Conservation (phyloP, 176 grass and related monocot species). For the Eleusine coracana region DNA sequence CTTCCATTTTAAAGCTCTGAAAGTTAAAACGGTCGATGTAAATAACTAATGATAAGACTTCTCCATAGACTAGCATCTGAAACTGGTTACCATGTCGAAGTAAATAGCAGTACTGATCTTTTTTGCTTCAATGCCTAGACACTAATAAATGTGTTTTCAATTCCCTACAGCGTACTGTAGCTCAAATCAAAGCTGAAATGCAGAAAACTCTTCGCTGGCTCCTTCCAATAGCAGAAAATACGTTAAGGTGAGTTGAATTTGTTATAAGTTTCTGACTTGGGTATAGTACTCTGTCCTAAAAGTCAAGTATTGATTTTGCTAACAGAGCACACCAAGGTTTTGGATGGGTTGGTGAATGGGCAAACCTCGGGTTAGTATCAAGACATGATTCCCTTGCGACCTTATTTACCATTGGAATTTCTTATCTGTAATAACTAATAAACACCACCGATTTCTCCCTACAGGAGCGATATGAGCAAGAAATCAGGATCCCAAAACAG, state of each 20-base stretch:
- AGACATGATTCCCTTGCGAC: neutral
- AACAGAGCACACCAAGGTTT: constrained; percentile 97
- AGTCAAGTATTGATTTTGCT: constrained; percentile 9
- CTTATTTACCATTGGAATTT: neutral
- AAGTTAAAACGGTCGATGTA: neutral
- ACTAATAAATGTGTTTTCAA: constrained; percentile 17
- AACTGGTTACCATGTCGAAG: neutral
- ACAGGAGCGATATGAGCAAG: constrained; percentile 72
- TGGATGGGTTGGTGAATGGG: constrained; percentile 98
- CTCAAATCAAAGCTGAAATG: constrained; percentile 93
- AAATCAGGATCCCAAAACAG: constrained; percentile 53
- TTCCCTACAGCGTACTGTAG: constrained; percentile 60
- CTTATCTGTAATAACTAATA: neutral
- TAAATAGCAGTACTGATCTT: neutral
- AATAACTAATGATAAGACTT: neutral
- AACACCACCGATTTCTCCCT: neutral
- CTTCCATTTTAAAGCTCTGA: neutral
- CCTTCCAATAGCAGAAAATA: constrained; percentile 85
- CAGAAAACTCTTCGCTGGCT: constrained; percentile 90
- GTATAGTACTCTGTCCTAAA: neutral
- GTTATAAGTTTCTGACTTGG: constrained; percentile 16
- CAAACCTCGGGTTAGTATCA: constrained; percentile 84
- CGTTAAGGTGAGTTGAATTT: constrained; percentile 59
- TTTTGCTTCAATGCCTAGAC: neutral
- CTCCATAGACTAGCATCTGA: neutral